Base-by-base conservation (phyloP, 1,139 yeast species). In the Arxiozyma heterogenica region DNA sequence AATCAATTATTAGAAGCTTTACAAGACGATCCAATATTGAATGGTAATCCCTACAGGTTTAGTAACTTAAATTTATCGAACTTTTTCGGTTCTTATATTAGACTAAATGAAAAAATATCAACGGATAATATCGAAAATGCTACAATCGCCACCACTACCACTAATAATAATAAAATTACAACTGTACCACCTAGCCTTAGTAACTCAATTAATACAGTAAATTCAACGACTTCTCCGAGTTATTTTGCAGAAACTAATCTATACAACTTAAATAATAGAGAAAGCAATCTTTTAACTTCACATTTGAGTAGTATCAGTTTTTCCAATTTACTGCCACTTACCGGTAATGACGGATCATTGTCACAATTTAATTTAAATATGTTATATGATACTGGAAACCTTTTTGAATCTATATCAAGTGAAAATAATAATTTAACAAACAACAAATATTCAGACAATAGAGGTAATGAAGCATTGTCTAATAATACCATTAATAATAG, bases 1-100 rank as follows among this genome's bases (percentile, higher is more conserved):
- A 61, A 58, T 27, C 61, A 62, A 2, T 61, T 66, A 52, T 63
- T 61, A 4, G 68, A 63, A 47, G 69, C 69, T 1, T 58, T 66
- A 34, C 67, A 66, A 41, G 49, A 55, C n/a, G 59, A 57, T 43
- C 59, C 61, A 54, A 50, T 66, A 57, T 51, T 66, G 61, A 46
- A 67, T 59, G 23, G 59, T 34, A 62, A 61, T 51, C 51, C 57
- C 9, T 59, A 57, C 42, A 58, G 61, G 11, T 59, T 63, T 45
- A 65, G 69, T 51, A 62, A 60, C 51, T 54, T 59, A 1, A 68
- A 66, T 46, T 55, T 66, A 22, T 55, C 60, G 9, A 57, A 61
- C 11, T 59, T 61, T 47, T 66, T 66, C 52, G 52, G 23, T 9
- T 45, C 47, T 8, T 18, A 22, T 25, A 25, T 27, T n/a, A 15